Conservation (phyloP, 1,284 basidiomycete species). For the Porodaedalea pini region DNA sequence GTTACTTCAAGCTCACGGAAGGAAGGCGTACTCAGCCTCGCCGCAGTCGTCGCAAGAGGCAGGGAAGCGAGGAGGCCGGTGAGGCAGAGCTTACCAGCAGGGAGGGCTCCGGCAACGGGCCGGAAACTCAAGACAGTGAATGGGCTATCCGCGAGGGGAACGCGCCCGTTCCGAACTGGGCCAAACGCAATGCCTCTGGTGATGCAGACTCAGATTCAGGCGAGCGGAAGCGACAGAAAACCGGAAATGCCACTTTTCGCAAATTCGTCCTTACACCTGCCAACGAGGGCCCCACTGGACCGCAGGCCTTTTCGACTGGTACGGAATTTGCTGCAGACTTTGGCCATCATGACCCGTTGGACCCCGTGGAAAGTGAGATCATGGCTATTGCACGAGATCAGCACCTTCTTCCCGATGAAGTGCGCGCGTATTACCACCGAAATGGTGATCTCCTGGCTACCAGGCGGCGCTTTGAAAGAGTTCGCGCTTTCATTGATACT, state of each 20-base stretch:
- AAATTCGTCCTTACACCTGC: conserved; percentile 15
- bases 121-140: conserved; percentile 31
- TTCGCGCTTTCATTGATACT: conserved; percentile 14
- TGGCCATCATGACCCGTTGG: background rate
- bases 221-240: conserved; percentile 8
- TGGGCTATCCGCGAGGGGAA: conserved; percentile 64
- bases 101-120: background rate
- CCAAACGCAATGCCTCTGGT: conserved; percentile 28
- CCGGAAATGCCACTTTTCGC: conserved; percentile 7
- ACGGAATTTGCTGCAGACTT: conserved; percentile 17
- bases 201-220: background rate
- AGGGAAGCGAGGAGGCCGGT: background rate
- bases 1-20: conserved; percentile 45
- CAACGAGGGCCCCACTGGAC: background rate
- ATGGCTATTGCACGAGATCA: conserved; percentile 14
- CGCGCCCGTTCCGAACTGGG: conserved; percentile 64
- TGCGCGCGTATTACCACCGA: conserved; percentile 10
- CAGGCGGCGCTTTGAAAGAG: conserved; percentile 15
- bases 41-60: conserved; percentile 1
- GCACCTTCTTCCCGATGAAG: conserved; percentile 11
- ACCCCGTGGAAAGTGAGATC: conserved; percentile 12
- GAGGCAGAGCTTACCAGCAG: background rate
- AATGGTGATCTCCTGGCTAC: conserved; percentile 12
- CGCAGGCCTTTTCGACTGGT: conserved; percentile 2
- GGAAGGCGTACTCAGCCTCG: background rate